A percentile compares a stretch with the other conserved stretches of the same genome.
Conservation (phyloP, 2,329 filamentous ascomycete genomes). For the Talaromyces rugulosus region DNA sequence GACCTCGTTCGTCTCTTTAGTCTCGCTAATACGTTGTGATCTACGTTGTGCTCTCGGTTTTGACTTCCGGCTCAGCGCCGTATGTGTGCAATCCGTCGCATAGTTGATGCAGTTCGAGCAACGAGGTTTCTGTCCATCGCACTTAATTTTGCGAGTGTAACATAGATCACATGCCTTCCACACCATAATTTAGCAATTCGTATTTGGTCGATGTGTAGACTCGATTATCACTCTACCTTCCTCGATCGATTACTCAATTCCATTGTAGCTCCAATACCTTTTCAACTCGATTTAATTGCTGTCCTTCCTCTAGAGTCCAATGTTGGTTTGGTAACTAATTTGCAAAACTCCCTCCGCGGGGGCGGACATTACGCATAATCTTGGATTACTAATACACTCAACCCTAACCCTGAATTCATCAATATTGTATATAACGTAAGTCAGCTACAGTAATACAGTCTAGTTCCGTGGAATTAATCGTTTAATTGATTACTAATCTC, state of each 20-base stretch:
- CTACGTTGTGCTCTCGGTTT: neutral
- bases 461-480: too few species aligned
- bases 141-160: neutral
- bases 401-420: too few species aligned
- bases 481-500: too few species aligned
- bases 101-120: neutral
- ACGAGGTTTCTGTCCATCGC: neutral
- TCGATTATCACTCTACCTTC: neutral
- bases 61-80: neutral
- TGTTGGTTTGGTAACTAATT: too few species aligned
- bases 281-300: too few species aligned
- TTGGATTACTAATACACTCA: too few species aligned
- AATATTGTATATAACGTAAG: too few species aligned
- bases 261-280: neutral
- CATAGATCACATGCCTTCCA: neutral
- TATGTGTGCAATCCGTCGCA: neutral
- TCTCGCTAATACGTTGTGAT: neutral
- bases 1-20: neutral
- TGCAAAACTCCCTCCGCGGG: too few species aligned
- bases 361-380: too few species aligned
- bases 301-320: too few species aligned
- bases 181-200: neutral
- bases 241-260: neutral
- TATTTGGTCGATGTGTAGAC: neutral
- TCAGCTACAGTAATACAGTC: too few species aligned